These are phyloP conservation scores for Bombardia bombarda DNA, from an alignment of 495 filamentous ascomycete species.

Conservation along the genomic window DNA sequence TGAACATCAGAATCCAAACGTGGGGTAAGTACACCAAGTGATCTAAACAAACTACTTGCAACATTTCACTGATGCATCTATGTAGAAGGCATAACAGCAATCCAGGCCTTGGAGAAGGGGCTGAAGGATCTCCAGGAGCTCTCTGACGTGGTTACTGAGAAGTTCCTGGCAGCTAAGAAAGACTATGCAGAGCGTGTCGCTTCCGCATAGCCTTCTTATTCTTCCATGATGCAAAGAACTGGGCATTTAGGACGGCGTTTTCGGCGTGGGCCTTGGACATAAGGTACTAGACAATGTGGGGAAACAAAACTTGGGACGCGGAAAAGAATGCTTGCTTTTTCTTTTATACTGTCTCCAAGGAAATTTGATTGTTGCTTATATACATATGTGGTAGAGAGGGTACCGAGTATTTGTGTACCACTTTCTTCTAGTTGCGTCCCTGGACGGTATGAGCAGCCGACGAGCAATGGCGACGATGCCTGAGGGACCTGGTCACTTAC, in stretches of 20 bases:
- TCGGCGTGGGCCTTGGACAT: slow-evolving; percentile 11
- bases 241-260: slow-evolving; percentile 17
- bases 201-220: neutral
- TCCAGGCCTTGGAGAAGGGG: slow-evolving; percentile 82
- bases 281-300: slow-evolving; percentile 1
- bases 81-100: slow-evolving; percentile 68
- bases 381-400: slow-evolving; percentile 21
- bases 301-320: neutral
- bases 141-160: slow-evolving; percentile 83
- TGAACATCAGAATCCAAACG: slow-evolving; percentile 96
- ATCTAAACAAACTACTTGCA: neutral
- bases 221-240: neutral
- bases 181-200: slow-evolving; percentile 42
- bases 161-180: slow-evolving; percentile 62
- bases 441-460: slow-evolving; percentile 13
- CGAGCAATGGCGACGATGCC: neutral
- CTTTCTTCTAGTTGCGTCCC: slow-evolving; percentile 43
- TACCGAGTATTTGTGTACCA: neutral
- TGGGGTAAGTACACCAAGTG: slow-evolving; percentile 55
- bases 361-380: slow-evolving; percentile 23
- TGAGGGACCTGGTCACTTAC: slow-evolving; percentile 30
- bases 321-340: slow-evolving; percentile 2
- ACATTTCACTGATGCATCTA: neutral
- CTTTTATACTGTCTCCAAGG: too few species aligned
- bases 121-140: slow-evolving; percentile 79